A percentile compares a stretch with the other conserved stretches of the same genome.
phyloP scores from a whole-genome alignment of 805 yeast species.

The Metschnikowia kunwiensis region DNA sequence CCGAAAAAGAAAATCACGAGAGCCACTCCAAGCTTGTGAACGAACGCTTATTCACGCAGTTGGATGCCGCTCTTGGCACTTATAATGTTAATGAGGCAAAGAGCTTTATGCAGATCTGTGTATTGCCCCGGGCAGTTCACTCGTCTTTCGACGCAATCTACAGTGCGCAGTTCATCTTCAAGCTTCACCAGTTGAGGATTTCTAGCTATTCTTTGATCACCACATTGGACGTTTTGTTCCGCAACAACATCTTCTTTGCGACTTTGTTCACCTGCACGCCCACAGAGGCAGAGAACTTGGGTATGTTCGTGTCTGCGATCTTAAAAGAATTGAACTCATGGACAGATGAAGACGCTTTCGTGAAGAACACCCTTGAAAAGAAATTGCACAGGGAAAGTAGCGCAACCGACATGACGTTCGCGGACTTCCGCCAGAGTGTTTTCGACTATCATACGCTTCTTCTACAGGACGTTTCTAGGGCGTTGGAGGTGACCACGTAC shows the following conservation, averaged over 20 bases:
- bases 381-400: background rate
- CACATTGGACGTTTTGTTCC: constrained; percentile 47
- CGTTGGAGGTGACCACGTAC: constrained; percentile 55
- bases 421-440: constrained; percentile 38
- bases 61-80: constrained; percentile 21
- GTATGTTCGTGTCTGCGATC: constrained; percentile 63
- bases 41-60: constrained; percentile 38
- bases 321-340: constrained; percentile 49
- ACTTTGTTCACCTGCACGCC: constrained; percentile 70
- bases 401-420: constrained; percentile 19
- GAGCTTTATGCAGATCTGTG: constrained; percentile 56
- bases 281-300: constrained; percentile 77
- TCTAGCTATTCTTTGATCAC: constrained; percentile 37
- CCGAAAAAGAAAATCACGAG: constrained; percentile 46
- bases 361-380: constrained; percentile 7
- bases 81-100: constrained; percentile 1
- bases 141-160: constrained; percentile 82
- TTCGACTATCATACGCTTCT: constrained; percentile 56
- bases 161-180: constrained; percentile 57
- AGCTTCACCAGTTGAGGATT: constrained; percentile 39
- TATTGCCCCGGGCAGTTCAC: constrained; percentile 72
- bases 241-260: constrained; percentile 47
- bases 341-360: constrained; percentile 31
- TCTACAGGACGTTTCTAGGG: constrained; percentile 39
- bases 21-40: constrained; percentile 36